Base-by-base conservation (phyloP, 352 stramenopile genomes). In the Pythium insidiosum region DNA sequence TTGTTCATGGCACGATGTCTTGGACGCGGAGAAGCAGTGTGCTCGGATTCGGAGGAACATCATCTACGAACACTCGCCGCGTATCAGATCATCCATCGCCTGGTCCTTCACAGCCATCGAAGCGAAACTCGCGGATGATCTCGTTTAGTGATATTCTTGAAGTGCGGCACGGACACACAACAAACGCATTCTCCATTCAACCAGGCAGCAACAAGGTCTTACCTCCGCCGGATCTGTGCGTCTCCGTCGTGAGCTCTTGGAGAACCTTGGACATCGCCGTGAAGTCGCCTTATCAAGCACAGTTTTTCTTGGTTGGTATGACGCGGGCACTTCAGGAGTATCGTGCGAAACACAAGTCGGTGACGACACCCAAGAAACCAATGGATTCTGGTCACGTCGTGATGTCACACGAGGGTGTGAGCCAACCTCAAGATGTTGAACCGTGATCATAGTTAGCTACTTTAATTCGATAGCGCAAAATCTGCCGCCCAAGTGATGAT, bases 251-350 rank as follows among this genome's bases (percentile, higher is more conserved):
- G 13, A 76, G 61, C n/a, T 41, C 58, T 15, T 77, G 63, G 64
- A 63, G 74, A 56, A 84, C 74, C 6, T 60, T 90, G 18, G 73
- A 87, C 25, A 31, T 89, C 19, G 69, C 73, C 5, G 48, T 82
- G 12, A 66, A 81, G 29, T 51, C 58, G 15, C 21, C 49, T 15
- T 59, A 37, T 10, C 73, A 89, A 49, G 73, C 67, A 36, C 61
- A 77, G 6, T 86, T 84, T 28, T 45, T 90, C 33, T 56, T 71
- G 29, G 47, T 61, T 16, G 70, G 78, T 0, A 46, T 90, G 25
- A 56, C 43, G 23, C 41, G 26, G 5, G 42, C 53, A 16, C 38
- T 62, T 12, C 47, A 56, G 5, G 23, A 53, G 15, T 62, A 50
- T 23, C 41, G 53, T 35, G 33, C 4, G 16, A 61, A 56, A 35